Evolutionary conservation across 257 asterid species (phyloP), one percentile per base, ranked within the genome.

Genomic region (Plantago ovata): DNA sequence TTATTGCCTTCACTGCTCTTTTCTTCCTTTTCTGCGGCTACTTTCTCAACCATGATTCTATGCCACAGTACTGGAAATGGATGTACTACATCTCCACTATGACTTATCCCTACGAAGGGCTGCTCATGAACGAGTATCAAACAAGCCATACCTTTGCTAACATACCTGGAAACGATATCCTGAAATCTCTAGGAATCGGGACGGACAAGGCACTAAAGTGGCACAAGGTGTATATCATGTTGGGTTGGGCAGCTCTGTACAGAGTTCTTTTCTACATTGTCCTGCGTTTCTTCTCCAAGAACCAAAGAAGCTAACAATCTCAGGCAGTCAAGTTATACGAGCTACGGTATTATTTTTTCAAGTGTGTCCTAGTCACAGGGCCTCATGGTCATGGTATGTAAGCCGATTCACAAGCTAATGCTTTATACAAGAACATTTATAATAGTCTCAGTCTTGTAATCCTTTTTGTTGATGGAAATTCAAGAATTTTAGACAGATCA

Each of bases 91-190:
- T 72, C 3, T 88, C 95, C 0, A 85, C 96, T 2, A 88, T 88
- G 96, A 79, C 93, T 2, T 85, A 88, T 48, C 96, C 93, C 0
- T 88, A 88, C 16, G 95, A 88, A 67, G 96, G 96, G 41, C 70
- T 85, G 61, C 54, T 88, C 21, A 83, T 88, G 93, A 85, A 88
- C 19, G 82, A 88, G 56, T 88, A 69, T 60, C 95, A 80, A 61
- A 83, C 78, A 6, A 22, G 32, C 3, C 18, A 16, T 0, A 12
- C 65, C 5, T 85, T 83, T 14, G 96, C 83, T 4, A 61, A 58
- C 42, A 39, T 81, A 7, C 8, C 62, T 0, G 95, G 96, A 49
- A 47, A 61, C 13, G 48, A 15, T n/a, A 85, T 88, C 24, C 61
- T 88, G 69, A 55, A 74, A 0, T 73, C 84, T 28, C 79, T 87